phyloP scores from a whole-genome alignment of 805 yeast species.

The Wickerhamomyces hampshirensis region DNA sequence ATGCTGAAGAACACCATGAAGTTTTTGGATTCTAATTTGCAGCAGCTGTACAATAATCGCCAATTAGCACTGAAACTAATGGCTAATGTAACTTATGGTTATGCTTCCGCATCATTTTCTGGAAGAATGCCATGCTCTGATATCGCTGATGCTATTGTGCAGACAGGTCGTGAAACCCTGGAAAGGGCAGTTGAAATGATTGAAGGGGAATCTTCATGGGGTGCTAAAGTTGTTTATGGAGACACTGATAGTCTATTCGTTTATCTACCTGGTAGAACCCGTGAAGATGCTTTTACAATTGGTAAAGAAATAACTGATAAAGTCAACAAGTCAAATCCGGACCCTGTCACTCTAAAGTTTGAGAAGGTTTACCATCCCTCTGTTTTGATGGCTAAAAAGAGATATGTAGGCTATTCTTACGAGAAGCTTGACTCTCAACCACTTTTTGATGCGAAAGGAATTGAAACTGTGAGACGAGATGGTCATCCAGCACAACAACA shows the following conservation, averaged over 20 bases:
- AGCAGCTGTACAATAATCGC: conserved; percentile 60
- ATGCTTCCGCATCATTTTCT: conserved; percentile 89
- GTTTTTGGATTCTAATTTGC: conserved; percentile 43
- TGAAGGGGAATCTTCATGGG: conserved; percentile 57
- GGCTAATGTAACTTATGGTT: conserved; percentile 96
- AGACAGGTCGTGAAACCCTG: conserved; percentile 83
- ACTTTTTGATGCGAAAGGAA: conserved; percentile 91
- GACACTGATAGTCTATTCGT: conserved; percentile 95
- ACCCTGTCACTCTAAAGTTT: conserved; percentile 78
- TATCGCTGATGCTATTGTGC: conserved; percentile 90
- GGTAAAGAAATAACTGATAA: conserved; percentile 66
- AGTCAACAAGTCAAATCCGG: conserved; percentile 66
- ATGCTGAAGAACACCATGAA: conserved; percentile 75
- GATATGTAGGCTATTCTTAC: conserved; percentile 86
- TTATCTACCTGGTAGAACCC: conserved; percentile 77
- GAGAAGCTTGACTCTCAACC: conserved; percentile 50
- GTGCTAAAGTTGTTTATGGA: conserved; percentile 93
- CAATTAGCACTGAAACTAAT: conserved; percentile 85
- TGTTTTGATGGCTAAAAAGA: conserved; percentile 74
- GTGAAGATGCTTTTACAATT: conserved; percentile 67
- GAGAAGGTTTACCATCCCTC: conserved; percentile 93
- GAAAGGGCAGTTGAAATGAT: conserved; percentile 65
- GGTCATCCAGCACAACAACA: conserved; percentile 91
- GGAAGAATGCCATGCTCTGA: conserved; percentile 98
- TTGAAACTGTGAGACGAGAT: conserved; percentile 86